Evolutionary conservation across 2,329 filamentous ascomycete species (phyloP).

Genomic region (Cordyceps cateniannulata): DNA sequence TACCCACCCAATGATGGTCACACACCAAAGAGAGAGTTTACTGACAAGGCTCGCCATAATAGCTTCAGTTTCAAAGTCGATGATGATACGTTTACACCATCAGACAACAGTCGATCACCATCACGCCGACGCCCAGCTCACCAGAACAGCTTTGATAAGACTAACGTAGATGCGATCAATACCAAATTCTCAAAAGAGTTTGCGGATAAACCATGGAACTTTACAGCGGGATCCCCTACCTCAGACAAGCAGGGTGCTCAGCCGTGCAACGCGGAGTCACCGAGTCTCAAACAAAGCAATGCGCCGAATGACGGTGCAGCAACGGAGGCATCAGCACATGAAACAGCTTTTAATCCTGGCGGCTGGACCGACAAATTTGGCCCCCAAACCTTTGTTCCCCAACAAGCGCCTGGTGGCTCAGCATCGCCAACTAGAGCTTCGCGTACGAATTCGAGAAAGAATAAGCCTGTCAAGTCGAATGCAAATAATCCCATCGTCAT

Average conservation of each 20-base stretch:
- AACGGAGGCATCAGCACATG: constrained; percentile 1
- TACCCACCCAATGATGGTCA: background rate
- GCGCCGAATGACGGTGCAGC: background rate
- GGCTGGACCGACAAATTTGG: constrained; percentile 50
- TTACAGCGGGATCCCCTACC: constrained; percentile 41
- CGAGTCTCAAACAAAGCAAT: background rate
- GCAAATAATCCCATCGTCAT: constrained; percentile 40
- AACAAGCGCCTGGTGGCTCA: constrained; percentile 30
- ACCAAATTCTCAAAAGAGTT: constrained; percentile 52
- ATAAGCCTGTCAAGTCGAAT: constrained; percentile 49
- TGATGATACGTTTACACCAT: constrained; percentile 31
- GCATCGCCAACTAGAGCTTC: constrained; percentile 38
- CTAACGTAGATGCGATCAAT: constrained; percentile 54
- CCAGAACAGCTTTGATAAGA: constrained; percentile 37
- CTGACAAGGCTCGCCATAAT: constrained; percentile 28
- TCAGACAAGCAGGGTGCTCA: constrained; percentile 24
- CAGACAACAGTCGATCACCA: background rate
- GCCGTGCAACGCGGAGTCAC: constrained; percentile 11
- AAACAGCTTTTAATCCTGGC: constrained; percentile 41
- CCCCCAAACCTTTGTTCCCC: constrained; percentile 47
- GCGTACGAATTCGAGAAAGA: constrained; percentile 49
- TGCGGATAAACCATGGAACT: constrained; percentile 38
- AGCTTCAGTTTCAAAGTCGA: constrained; percentile 47
- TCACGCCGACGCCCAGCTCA: constrained; percentile 25
- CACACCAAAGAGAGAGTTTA: constrained; percentile 12